Evolutionary conservation across 441 rosid species (phyloP), one percentile per base, ranked within the genome.

Genomic region (Heliophila coronopifolia): DNA sequence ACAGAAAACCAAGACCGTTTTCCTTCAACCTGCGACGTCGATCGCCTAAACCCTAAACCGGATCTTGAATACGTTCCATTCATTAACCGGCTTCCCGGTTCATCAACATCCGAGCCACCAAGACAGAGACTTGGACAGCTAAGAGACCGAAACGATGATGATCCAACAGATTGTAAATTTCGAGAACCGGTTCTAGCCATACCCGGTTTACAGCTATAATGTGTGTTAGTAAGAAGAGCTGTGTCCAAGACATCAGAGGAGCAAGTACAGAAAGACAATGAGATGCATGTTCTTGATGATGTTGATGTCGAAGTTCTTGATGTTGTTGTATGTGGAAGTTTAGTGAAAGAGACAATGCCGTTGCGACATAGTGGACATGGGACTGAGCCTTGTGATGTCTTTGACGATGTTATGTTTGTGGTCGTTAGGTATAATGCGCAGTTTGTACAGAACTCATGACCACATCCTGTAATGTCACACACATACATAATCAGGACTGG

Each of bases 361-460:
- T 84, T 75, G 20, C 95, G 91, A 56, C 96, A 91, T 15, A 91
- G 89, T 18, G 95, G 98, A 54, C 98, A 91, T 3, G 96, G 76
- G 10, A 91, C 70, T 5, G 89, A 91, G n/a, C 98, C 96, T 58
- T 70, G 68, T 48, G 72, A 64, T 23, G 66, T 67, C 7, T 54
- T 71, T 7, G 81, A 50, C 20, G 79, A 59, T 36, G 80, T 35
- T 61, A 73, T 70, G 66, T 66, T 78, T 50, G 93, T 71, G 7
- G 85, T 87, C 65, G 95, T 84, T 40, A 91, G 80, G 73, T 91
- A 87, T 13, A 91, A 69, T n/a, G 98, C 91, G 61, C 95, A 87
- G 45, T 77, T 71, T 9, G 83, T 81, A 67, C 95, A 87, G 73
- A 87, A 91, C 67, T 87, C 96, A 24, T 87, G 98, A 54, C 71